phyloP scores from a whole-genome alignment of 352 stramenopile species.

The Globisporangium takayamanum region DNA sequence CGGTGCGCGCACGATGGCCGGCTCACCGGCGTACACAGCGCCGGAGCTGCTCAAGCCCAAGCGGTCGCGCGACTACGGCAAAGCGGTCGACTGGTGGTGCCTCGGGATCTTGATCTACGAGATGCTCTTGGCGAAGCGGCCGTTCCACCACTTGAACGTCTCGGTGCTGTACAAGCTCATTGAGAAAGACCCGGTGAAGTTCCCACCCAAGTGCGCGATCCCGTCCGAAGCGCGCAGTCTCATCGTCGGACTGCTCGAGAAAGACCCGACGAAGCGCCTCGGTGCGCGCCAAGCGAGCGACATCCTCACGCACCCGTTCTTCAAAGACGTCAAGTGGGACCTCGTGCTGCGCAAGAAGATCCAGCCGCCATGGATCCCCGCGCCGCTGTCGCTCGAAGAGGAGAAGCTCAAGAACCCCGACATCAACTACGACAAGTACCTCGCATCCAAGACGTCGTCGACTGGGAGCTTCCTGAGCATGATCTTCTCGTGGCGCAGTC shows the following conservation, averaged over 20 bases:
- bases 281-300: slow-evolving; percentile 78
- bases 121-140: slow-evolving; percentile 88
- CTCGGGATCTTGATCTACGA: slow-evolving; percentile 89
- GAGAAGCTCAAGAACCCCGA: slow-evolving; percentile 71
- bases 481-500: slow-evolving; percentile 73
- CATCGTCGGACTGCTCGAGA: slow-evolving; percentile 75
- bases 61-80: slow-evolving; percentile 79
- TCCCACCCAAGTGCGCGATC: slow-evolving; percentile 68
- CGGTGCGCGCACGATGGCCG: slow-evolving; percentile 79
- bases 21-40: slow-evolving; percentile 76
- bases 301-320: slow-evolving; percentile 81
- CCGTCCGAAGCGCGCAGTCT: slow-evolving; percentile 61
- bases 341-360: slow-evolving; percentile 81
- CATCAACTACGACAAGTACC: slow-evolving; percentile 84
- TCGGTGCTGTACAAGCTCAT: slow-evolving; percentile 90
- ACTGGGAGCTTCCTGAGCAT: slow-evolving; percentile 80
- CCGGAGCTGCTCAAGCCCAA: slow-evolving; percentile 81
- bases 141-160: slow-evolving; percentile 89
- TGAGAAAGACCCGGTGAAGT: slow-evolving; percentile 83
- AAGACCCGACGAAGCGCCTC: slow-evolving; percentile 77
- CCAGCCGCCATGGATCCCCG: slow-evolving; percentile 61
- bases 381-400: slow-evolving; percentile 62
- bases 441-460: slow-evolving; percentile 74
- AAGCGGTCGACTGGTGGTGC: slow-evolving; percentile 86
- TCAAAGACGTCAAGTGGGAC: slow-evolving; percentile 74